phyloP scores from a whole-genome alignment of 768 basidiomycete genomes.

The Suillus cothurnatus region DNA sequence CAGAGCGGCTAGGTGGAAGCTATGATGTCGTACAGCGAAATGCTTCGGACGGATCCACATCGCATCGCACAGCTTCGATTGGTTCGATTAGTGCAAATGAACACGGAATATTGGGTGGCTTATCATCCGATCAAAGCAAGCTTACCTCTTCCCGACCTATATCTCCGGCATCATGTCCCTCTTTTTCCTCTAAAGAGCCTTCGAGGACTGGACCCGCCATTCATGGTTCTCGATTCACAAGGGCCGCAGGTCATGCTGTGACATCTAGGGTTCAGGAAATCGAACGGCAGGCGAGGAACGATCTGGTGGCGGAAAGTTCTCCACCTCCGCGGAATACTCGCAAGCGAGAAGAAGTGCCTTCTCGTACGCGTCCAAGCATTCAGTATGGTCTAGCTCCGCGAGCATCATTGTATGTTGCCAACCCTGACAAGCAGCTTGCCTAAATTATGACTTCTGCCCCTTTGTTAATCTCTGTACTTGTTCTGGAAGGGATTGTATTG shows the following conservation, averaged over 20 bases:
- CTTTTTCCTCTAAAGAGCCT: constrained; percentile 3
- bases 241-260: constrained; percentile 34
- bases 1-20: constrained; percentile 63
- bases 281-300: constrained; percentile 61
- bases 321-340: constrained; percentile 43
- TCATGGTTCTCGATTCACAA: constrained; percentile 5
- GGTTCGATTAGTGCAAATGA: constrained; percentile 27
- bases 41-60: constrained; percentile 31
- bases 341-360: constrained; percentile 43
- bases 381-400: constrained; percentile 70
- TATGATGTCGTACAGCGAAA: constrained; percentile 71
- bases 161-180: constrained; percentile 8
- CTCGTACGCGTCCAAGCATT: constrained; percentile 42
- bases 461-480: constrained; percentile 20
- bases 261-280: constrained; percentile 56
- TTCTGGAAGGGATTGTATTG: constrained; percentile 5
- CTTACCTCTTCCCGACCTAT: constrained; percentile 18
- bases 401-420: constrained; percentile 69
- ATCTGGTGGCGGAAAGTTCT: constrained; percentile 42
- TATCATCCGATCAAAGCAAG: constrained; percentile 14
- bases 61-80: constrained; percentile 26
- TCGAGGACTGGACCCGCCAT: background rate
- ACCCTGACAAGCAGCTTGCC: constrained; percentile 50
- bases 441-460: constrained; percentile 7
- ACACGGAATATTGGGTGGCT: constrained; percentile 16